Percentiles rank a stretch among this genome's conserved stretches.
Conservation (phyloP, 805 yeast genomes). For the Candida pini region DNA sequence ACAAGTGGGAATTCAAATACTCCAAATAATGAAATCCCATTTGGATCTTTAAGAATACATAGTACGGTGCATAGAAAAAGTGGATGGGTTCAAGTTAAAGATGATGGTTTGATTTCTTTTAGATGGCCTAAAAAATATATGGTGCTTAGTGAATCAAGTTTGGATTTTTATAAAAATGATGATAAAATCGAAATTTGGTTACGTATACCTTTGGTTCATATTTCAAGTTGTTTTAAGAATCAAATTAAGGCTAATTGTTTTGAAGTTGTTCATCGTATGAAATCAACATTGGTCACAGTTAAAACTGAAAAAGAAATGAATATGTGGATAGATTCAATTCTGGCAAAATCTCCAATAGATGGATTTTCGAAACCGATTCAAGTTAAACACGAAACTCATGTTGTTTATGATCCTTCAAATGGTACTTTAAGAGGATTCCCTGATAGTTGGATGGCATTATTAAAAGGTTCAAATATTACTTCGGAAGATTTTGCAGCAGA, state of each 20-base stretch:
- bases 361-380: conserved; percentile 88
- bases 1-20: conserved; percentile 19
- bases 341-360: conserved; percentile 61
- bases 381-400: conserved; percentile 90
- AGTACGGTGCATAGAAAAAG: conserved; percentile 35
- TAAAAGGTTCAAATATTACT: conserved; percentile 55
- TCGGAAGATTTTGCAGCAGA: conserved; percentile 59
- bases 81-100: conserved; percentile 92
- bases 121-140: conserved; percentile 89
- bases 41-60: conserved; percentile 23
- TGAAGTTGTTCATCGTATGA: conserved; percentile 64
- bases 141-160: conserved; percentile 66
- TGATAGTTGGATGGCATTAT: conserved; percentile 50
- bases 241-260: conserved; percentile 75
- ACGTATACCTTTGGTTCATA: conserved; percentile 51
- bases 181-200: conserved; percentile 41
- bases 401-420: conserved; percentile 75
- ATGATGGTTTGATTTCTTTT: conserved; percentile 84
- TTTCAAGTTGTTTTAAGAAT: conserved; percentile 59
- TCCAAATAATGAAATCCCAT: conserved; percentile 7
- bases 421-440: conserved; percentile 50
- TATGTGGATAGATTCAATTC: conserved; percentile 88
- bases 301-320: conserved; percentile 75
- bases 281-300: conserved; percentile 67
- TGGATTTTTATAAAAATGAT: conserved; percentile 73